Conservation (phyloP, 192 early-diverging fungal species). For the Podila epicladia region DNA sequence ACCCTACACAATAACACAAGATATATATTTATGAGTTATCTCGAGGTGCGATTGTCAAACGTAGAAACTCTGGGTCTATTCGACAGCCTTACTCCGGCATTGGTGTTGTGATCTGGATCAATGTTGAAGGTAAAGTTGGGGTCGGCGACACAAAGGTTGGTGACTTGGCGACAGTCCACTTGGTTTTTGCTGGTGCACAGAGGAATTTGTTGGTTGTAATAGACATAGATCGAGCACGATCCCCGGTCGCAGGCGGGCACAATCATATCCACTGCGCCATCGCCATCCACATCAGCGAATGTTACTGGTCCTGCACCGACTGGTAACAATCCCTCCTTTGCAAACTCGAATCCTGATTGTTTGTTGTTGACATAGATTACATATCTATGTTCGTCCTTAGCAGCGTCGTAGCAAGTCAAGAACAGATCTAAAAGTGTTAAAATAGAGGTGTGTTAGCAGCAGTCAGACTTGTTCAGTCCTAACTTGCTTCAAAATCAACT, state of each 20-base stretch:
- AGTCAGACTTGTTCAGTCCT: background rate
- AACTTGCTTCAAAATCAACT: background rate
- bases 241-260: constrained; percentile 68
- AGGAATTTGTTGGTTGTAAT: constrained; percentile 86
- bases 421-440: constrained; percentile 66
- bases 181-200: constrained; percentile 68
- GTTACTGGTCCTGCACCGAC: constrained; percentile 75
- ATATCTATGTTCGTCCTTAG: constrained; percentile 53
- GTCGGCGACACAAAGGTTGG: constrained; percentile 81
- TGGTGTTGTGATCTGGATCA: constrained; percentile 57
- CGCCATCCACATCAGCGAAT: constrained; percentile 95
- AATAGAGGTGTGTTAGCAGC: background rate
- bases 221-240: constrained; percentile 74
- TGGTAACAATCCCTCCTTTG: constrained; percentile 69
- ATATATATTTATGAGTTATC: background rate
- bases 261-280: constrained; percentile 88
- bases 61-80: too few species aligned
- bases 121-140: constrained; percentile 66
- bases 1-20: constrained; percentile 16
- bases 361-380: constrained; percentile 83
- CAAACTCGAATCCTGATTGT: constrained; percentile 71
- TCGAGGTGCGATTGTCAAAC: background rate
- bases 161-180: constrained; percentile 67
- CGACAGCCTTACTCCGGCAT: constrained; percentile 37
- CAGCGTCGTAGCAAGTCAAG: constrained; percentile 69